Evolutionary conservation across 1,139 yeast species (phyloP), one percentile per base, ranked within the genome.

Genomic region (Scheffersomyces quercinus): DNA sequence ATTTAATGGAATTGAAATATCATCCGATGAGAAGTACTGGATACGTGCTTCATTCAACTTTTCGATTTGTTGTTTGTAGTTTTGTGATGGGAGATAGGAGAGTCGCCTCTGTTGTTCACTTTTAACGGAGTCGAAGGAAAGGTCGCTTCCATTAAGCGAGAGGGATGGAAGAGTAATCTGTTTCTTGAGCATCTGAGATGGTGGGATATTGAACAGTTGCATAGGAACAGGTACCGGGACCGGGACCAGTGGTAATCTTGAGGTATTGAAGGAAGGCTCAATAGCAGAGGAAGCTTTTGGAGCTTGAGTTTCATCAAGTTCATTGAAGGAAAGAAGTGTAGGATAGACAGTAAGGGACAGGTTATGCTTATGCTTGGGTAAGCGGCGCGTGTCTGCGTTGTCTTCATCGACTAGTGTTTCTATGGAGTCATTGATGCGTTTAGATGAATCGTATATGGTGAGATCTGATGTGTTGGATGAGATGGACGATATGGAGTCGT

Each of bases 381-480:
- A 10, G 15, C 20, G 15, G 20, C 35, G 35, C 6, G 35, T 31
- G 15, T 31, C 35, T 31, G 35, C 35, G n/a, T 31, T 31, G 15
- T 31, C 35, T 13, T 31, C 35, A 31, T 31, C 35, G 5, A 31
- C 35, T 4, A 31, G 20, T 10, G 35, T 31, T 20, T 31, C 35
- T 10, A 15, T 15, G 3, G 35, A 31, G 13, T 31, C 35, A n/a
- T 31, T 31, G 20, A 20, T 31, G 10, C 35, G 15, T 20, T 13
- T 32, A 11, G 35, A 31, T 14, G 35, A 8, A 12, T 48, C 52
- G 28, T 46, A 48, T 31, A 52, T 43, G 37, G 53, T 49, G 39
- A 49, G 41, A 41, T 49, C 54, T 15, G 53, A 49, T 24, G 58
- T 51, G 37, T 54, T 58, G 28, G 59, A 54, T 8, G 54, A 53